Evolutionary conservation across 2,329 filamentous ascomycete species (phyloP), one percentile per base, ranked within the genome.

Genomic region (Fusarium odoratissimum): DNA sequence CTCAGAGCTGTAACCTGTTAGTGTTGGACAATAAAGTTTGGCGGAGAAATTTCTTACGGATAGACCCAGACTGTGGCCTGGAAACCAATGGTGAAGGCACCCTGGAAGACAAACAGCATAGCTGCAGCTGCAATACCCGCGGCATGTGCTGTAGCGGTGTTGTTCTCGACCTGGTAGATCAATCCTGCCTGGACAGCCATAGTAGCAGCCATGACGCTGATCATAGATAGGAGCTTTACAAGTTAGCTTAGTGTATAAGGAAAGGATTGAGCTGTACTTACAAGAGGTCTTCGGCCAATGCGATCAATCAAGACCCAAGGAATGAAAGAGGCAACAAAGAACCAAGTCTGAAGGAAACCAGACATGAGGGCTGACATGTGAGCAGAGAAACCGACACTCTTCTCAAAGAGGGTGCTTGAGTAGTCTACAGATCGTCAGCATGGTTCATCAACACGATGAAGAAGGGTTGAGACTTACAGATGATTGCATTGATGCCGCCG

Each of bases 281-380:
- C 72, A 10, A 74, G 13, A 42, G 72, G 72, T 12, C 67, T 49
- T 33, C 72, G 54, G n/a, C 72, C 72, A 21, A 74, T 67, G 2
- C 72, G 72, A 33, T 74, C 72, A 5, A 74, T 74, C n/a, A 74
- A 13, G 3, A 67, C 49, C 72, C 72, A 74, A 17, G 72, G 85
- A 46, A 86, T 84, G 33, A 79, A 82, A 12, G 80, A 83, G 4
- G 81, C 81, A 16, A 80, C 33, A 60, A 84, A 83, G 62, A 82
- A 83, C 81, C 81, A 85, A 0, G 86, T 87, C 76, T 87, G 84
- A 17, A 88, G 79, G 69, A 87, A 84, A 38, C 86, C 86, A n/a
- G 85, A 85, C 77, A 89, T 85, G 38, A 89, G 79, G 7, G 85
- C 79, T 7, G 87, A 84, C 75, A 87, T 82, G 46, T 84, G 81